These are phyloP conservation scores for Pachysandra terminalis DNA, from an alignment of 164 flowering plant species.

Conservation along the genomic window DNA sequence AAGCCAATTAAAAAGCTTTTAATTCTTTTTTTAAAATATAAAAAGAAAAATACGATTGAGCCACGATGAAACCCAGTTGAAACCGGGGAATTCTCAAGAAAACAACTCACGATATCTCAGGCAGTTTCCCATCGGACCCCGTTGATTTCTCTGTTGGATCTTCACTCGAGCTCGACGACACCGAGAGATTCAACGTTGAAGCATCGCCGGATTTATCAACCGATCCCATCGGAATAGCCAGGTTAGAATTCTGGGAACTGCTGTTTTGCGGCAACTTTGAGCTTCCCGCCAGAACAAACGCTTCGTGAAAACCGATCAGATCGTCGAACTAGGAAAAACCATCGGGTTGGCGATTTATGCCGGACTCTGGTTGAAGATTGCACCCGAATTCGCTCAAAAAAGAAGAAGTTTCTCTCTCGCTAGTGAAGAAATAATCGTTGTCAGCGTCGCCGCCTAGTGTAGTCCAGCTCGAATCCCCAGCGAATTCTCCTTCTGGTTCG, in stretches of 20 bases:
- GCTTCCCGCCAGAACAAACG: constrained; percentile 20
- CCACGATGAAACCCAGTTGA: constrained; percentile 2
- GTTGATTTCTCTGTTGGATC: constrained; percentile 59
- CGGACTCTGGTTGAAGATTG: constrained; percentile 26
- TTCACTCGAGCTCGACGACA: constrained; percentile 67
- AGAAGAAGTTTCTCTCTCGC: constrained; percentile 28
- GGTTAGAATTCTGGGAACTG: constrained; percentile 1
- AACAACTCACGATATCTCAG: constrained; percentile 66
- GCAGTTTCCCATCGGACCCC: constrained; percentile 40
- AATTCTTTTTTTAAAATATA: too few species aligned
- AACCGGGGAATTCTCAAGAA: background rate
- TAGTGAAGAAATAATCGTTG: constrained; percentile 30
- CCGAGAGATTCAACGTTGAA: constrained; percentile 33
- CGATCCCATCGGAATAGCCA: constrained; percentile 14
- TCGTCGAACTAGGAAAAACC: constrained; percentile 13
- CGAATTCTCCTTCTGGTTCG: constrained; percentile 20
- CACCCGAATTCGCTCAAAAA: constrained; percentile 55
- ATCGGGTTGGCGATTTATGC: background rate
- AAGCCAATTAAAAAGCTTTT: too few species aligned
- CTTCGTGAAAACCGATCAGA: constrained; percentile 16
- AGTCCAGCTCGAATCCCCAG: constrained; percentile 34
- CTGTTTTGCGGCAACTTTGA: background rate
- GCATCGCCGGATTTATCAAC: constrained; percentile 11
- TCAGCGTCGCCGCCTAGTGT: constrained; percentile 29
- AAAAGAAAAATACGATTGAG: constrained; percentile 15